Evolutionary conservation across 75 land plant species (phyloP).

Genomic region (Selaginella moellendorffii): DNA sequence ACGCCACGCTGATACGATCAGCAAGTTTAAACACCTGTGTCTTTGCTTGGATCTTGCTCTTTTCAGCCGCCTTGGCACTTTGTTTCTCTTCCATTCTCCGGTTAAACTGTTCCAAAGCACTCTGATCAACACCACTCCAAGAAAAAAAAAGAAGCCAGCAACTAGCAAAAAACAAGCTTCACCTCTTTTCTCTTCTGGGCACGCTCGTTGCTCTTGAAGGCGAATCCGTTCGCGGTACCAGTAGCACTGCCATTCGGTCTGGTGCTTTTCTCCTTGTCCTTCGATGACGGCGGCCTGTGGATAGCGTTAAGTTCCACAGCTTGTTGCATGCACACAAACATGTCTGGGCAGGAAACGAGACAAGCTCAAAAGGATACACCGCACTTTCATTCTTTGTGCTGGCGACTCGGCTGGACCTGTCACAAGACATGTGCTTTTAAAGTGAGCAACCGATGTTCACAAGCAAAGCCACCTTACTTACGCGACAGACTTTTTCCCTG

Average conservation of each 20-base stretch:
- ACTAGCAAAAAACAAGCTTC: no score
- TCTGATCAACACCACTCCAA: no score
- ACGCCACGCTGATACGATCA: not conserved
- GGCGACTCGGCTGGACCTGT: constrained; percentile 2
- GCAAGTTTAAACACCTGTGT: not conserved
- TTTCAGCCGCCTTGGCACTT: not conserved
- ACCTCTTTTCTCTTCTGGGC: constrained; percentile 10
- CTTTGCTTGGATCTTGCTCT: not conserved
- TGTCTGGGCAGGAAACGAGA: not conserved
- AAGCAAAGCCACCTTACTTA: no score
- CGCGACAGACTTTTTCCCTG: not conserved
- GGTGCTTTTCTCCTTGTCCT: not conserved
- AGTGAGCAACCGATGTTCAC: no score
- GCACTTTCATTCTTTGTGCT: not conserved
- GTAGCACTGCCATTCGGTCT: no score
- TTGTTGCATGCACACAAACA: not conserved
- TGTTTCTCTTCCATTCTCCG: not conserved
- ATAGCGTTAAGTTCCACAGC: not conserved
- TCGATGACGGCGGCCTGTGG: not conserved
- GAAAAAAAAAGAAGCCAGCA: no score
- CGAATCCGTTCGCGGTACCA: constrained; percentile 3
- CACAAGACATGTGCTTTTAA: not conserved
- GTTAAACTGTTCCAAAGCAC: not conserved
- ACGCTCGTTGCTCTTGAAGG: constrained; percentile 3
- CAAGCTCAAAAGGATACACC: not conserved